phyloP scores from a whole-genome alignment of 805 yeast genomes.

The Candida krabiensis region DNA sequence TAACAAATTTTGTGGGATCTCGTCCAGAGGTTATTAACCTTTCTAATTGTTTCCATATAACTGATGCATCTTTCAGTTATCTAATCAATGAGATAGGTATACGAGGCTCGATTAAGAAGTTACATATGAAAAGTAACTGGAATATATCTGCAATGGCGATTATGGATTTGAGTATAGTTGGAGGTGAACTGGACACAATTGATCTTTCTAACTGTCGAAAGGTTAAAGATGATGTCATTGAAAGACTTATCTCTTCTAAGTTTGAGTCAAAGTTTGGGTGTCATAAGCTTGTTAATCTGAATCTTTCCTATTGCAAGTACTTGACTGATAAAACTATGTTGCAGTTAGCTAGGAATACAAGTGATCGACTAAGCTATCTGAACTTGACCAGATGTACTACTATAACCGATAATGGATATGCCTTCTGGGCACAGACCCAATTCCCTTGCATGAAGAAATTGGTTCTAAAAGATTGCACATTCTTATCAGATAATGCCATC shows the following conservation, averaged over 20 bases:
- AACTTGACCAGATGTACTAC: constrained; percentile 76
- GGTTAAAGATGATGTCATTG: constrained; percentile 69
- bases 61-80: constrained; percentile 72
- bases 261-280: constrained; percentile 47
- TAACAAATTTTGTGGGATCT: constrained; percentile 70
- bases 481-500: constrained; percentile 64
- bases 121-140: constrained; percentile 72
- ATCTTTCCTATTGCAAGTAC: constrained; percentile 74
- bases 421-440: constrained; percentile 57
- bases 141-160: constrained; percentile 79
- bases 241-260: constrained; percentile 62
- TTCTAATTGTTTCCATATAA: constrained; percentile 73
- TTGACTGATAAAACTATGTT: constrained; percentile 67
- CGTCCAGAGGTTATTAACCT: constrained; percentile 62
- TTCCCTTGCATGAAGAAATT: constrained; percentile 55
- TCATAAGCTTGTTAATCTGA: constrained; percentile 50
- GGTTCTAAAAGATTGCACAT: constrained; percentile 71
- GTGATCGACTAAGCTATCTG: constrained; percentile 51
- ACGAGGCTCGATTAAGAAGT: constrained; percentile 51
- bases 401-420: constrained; percentile 72
- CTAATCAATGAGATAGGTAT: constrained; percentile 72
- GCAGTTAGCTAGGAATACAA: constrained; percentile 61
- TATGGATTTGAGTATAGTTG: constrained; percentile 72
- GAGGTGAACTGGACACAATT: constrained; percentile 54
- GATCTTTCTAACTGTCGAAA: constrained; percentile 74